phyloP scores from a whole-genome alignment of 169 alveolate genomes.

The Plasmodium adleri region DNA sequence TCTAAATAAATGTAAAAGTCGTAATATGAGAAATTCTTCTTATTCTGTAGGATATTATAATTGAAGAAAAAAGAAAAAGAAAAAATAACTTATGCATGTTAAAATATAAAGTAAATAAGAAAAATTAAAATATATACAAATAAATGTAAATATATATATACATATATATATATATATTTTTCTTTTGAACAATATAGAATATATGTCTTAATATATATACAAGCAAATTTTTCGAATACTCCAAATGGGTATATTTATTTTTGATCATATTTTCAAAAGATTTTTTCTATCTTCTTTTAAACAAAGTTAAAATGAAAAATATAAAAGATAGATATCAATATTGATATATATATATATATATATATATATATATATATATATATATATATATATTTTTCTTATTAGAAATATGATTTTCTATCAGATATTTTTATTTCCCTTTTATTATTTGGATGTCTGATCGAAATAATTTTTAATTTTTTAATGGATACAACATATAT shows the following conservation, averaged over 20 bases:
- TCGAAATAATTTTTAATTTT: conserved; percentile 20
- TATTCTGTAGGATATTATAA: conserved; percentile 28
- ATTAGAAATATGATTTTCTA: conserved; percentile 27
- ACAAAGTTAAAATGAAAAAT: conserved; percentile 38
- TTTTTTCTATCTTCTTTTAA: conserved; percentile 29
- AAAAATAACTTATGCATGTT: conserved; percentile 2
- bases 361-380: not conserved
- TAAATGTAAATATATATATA: not conserved
- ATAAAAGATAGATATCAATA: not conserved
- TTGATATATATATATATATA: not conserved
- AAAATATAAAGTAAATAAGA: conserved; percentile 24
- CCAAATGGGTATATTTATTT: conserved; percentile 36
- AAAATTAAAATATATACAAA: not conserved
- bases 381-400: not conserved
- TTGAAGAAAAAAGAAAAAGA: conserved; percentile 14
- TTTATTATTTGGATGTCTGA: conserved; percentile 5
- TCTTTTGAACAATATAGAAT: conserved; percentile 2
- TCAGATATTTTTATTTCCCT: conserved; percentile 17
- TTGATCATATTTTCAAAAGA: conserved; percentile 65
- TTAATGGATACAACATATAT: conserved; percentile 12
- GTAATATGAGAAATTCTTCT: too few species aligned
- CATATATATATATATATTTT: not conserved
- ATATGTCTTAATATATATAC: not conserved
- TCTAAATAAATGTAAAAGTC: not conserved
- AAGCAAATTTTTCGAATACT: not conserved